A percentile compares a stretch with the other conserved stretches of the same genome.
These are phyloP conservation scores for Boletus subcaerulescens DNA, from an alignment of 768 basidiomycete species.

Conservation along the genomic window DNA sequence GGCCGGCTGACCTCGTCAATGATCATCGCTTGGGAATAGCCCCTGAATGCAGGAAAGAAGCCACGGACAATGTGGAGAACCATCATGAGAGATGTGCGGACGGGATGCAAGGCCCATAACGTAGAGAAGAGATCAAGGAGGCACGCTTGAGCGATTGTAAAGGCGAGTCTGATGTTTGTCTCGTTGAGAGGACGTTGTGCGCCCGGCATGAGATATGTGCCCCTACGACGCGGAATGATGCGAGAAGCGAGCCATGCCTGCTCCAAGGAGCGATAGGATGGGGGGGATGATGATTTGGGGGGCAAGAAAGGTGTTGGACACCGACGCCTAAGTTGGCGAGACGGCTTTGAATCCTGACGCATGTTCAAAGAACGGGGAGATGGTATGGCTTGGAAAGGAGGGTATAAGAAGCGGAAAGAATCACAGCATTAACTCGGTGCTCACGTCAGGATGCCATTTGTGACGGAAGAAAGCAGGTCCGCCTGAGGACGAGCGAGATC, in stretches of 20 bases:
- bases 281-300: background rate
- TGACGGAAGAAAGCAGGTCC: slow-evolving; percentile 24
- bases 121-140: slow-evolving; percentile 51
- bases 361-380: slow-evolving; percentile 21
- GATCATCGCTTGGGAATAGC: slow-evolving; percentile 83
- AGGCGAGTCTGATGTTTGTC: slow-evolving; percentile 56
- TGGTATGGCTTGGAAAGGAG: slow-evolving; percentile 13
- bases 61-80: slow-evolving; percentile 68
- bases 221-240: slow-evolving; percentile 44
- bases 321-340: slow-evolving; percentile 21
- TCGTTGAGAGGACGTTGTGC: slow-evolving; percentile 62
- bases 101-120: slow-evolving; percentile 57
- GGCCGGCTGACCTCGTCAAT: slow-evolving; percentile 67
- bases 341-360: slow-evolving; percentile 22
- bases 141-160: slow-evolving; percentile 50
- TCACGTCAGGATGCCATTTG: slow-evolving; percentile 28
- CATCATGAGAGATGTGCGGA: slow-evolving; percentile 70
- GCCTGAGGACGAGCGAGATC: slow-evolving; percentile 28
- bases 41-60: slow-evolving; percentile 76
- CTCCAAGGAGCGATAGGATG: slow-evolving; percentile 18
- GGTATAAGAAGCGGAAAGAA: slow-evolving; percentile 30
- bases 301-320: slow-evolving; percentile 5
- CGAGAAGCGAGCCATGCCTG: slow-evolving; percentile 63
- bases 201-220: slow-evolving; percentile 55
- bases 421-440: slow-evolving; percentile 32